Conservation (phyloP, 805 yeast genomes). For the Scheffersomyces amazonensis region DNA sequence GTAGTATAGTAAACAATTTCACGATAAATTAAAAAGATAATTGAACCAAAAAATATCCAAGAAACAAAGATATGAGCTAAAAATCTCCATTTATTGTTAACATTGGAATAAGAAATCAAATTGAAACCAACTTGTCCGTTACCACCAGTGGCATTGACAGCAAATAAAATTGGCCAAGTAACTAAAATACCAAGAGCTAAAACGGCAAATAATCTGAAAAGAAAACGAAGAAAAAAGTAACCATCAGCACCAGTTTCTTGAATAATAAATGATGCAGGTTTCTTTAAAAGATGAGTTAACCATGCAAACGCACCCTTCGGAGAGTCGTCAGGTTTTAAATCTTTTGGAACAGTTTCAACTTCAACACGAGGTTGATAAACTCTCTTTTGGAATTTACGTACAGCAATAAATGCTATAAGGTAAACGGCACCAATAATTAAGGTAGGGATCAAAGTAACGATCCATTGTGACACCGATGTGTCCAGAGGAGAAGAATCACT, state of each 20-base stretch:
- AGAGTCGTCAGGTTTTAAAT: constrained; percentile 40
- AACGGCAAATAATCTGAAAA: constrained; percentile 52
- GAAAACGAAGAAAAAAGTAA: constrained; percentile 66
- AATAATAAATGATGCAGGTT: constrained; percentile 60
- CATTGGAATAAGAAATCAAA: constrained; percentile 60
- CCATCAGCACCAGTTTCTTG: constrained; percentile 78
- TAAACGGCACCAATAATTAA: constrained; percentile 41
- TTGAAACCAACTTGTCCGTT: constrained; percentile 56
- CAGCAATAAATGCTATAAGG: constrained; percentile 31
- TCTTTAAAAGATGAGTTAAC: constrained; percentile 48
- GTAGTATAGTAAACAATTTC: constrained; percentile 71
- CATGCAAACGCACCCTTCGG: constrained; percentile 51
- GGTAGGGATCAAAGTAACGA: constrained; percentile 46
- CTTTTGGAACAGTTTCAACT: constrained; percentile 46
- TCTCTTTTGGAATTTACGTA: constrained; percentile 42
- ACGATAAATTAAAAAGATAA: constrained; percentile 65
- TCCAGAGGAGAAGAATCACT: constrained; percentile 12
- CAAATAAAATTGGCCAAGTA: constrained; percentile 66
- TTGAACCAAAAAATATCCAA: constrained; percentile 69
- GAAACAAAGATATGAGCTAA: constrained; percentile 76
- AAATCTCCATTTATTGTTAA: constrained; percentile 57
- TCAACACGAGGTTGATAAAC: constrained; percentile 52
- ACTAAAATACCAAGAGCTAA: constrained; percentile 53
- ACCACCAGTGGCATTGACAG: constrained; percentile 74
- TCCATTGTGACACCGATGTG: constrained; percentile 46